Conservation (phyloP, 768 basidiomycete genomes). For the Lactarius deliciosus region DNA sequence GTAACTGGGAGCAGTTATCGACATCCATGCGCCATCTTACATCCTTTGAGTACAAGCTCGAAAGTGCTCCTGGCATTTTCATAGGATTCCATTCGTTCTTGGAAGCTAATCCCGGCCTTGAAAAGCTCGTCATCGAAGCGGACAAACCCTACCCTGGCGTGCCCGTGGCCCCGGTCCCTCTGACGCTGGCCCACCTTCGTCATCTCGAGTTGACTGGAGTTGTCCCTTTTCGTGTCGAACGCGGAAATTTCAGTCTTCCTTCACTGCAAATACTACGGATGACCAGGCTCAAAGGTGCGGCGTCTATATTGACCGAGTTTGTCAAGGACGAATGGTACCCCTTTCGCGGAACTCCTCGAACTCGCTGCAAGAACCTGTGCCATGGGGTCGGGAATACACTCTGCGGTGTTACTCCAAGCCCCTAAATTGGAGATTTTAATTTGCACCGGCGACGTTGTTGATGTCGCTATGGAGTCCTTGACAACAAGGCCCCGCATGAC, state of each 20-base stretch:
- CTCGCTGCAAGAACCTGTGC: conserved; percentile 5
- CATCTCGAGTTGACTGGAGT: conserved; percentile 23
- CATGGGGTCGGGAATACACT: neutral
- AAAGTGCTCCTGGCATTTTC: neutral
- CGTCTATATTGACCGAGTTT: neutral
- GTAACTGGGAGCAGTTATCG: conserved; percentile 8
- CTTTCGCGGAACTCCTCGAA: conserved; percentile 20
- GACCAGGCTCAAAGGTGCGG: neutral
- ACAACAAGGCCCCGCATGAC: neutral
- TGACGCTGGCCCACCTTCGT: conserved; percentile 19
- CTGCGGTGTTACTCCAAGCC: neutral
- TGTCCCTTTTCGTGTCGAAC: neutral
- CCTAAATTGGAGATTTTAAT: too few species aligned
- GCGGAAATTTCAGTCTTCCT: conserved; percentile 15
- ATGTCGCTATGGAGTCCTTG: too few species aligned
- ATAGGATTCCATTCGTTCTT: conserved; percentile 28
- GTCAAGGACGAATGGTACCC: conserved; percentile 13
- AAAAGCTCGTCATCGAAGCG: conserved; percentile 17
- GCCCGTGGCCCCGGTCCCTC: neutral
- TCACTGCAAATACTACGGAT: conserved; percentile 21
- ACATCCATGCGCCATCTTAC: conserved; percentile 14
- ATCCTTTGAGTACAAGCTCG: conserved; percentile 26
- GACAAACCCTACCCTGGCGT: too few species aligned
- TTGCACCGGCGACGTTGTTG: too few species aligned
- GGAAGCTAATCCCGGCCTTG: conserved; percentile 29